Conservation (phyloP, 768 basidiomycete species). For the Suillus clintonianus region DNA sequence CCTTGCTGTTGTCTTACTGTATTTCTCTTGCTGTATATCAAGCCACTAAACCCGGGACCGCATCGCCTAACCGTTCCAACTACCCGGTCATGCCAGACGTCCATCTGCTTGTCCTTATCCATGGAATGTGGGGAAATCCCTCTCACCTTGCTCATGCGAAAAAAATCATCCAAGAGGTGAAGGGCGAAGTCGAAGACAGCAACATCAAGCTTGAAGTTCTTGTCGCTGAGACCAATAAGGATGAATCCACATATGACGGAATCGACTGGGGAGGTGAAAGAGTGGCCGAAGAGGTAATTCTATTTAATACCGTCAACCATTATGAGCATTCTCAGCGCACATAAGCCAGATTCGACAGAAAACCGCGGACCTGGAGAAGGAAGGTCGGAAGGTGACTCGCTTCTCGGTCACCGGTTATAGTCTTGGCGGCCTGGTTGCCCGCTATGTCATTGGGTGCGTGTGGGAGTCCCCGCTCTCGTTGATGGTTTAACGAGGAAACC, state of each 20-base stretch:
- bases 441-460: slow-evolving; percentile 72
- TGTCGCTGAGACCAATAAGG: slow-evolving; percentile 64
- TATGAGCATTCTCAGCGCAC: slow-evolving; percentile 6
- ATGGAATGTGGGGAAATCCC: slow-evolving; percentile 84
- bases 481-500: slow-evolving; percentile 3
- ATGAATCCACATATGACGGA: slow-evolving; percentile 76
- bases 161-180: slow-evolving; percentile 52
- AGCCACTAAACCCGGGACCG: not conserved
- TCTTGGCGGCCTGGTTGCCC: slow-evolving; percentile 79
- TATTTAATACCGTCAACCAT: not conserved
- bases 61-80: not conserved
- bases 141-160: slow-evolving; percentile 60
- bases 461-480: not conserved
- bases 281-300: slow-evolving; percentile 71
- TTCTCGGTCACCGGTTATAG: slow-evolving; percentile 80
- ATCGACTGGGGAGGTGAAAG: slow-evolving; percentile 85
- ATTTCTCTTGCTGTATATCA: not conserved
- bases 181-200: slow-evolving; percentile 30
- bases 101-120: slow-evolving; percentile 48
- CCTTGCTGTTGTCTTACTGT: not conserved
- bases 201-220: slow-evolving; percentile 50
- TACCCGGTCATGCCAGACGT: slow-evolving; percentile 27
- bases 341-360: slow-evolving; percentile 53
- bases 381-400: slow-evolving; percentile 59
- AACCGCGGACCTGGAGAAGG: slow-evolving; percentile 50